Conservation (phyloP, 1,284 basidiomycete genomes). For the Moesziomyces sp. region DNA sequence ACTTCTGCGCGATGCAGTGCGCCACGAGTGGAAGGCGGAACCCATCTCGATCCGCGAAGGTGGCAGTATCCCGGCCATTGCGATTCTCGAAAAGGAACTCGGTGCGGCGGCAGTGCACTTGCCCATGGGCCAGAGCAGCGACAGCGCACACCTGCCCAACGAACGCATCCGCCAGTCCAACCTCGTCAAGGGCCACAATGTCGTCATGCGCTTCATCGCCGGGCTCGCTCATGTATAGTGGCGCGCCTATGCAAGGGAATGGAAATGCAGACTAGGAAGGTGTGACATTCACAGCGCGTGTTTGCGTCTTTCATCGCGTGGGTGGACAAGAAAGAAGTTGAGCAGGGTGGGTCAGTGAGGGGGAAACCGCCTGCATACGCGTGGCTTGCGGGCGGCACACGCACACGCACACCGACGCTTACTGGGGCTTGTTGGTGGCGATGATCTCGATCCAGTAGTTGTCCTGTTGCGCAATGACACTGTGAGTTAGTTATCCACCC, state of each 20-base stretch:
- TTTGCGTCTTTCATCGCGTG: no score
- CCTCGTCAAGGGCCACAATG: slow-evolving; percentile 70
- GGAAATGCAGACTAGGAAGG: no score
- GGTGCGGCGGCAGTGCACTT: slow-evolving; percentile 79
- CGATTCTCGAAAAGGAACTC: slow-evolving; percentile 91
- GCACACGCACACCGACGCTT: slow-evolving; percentile 16
- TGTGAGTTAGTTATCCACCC: no score
- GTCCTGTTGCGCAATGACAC: slow-evolving; percentile 16
- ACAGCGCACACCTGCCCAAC: slow-evolving; percentile 86
- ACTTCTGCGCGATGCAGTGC: slow-evolving; percentile 81
- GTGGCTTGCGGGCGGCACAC: no score
- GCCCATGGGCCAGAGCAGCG: slow-evolving; percentile 79
- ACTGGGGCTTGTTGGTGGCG: slow-evolving; percentile 40
- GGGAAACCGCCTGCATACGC: no score
- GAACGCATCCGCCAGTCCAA: slow-evolving; percentile 83
- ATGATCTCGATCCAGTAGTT: slow-evolving; percentile 73
- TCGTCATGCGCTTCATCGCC: slow-evolving; percentile 32
- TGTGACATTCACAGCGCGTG: no score
- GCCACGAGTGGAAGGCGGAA: slow-evolving; percentile 79
- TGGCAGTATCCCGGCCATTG: slow-evolving; percentile 81
- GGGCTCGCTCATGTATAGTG: slow-evolving; percentile 21
- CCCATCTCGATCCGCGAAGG: slow-evolving; percentile 84
- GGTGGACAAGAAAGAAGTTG: no score
- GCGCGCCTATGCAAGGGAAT: background rate
- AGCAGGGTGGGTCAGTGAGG: no score